Conservation (phyloP, 2,329 filamentous ascomycete species). For the Penicillium sumatraense region DNA sequence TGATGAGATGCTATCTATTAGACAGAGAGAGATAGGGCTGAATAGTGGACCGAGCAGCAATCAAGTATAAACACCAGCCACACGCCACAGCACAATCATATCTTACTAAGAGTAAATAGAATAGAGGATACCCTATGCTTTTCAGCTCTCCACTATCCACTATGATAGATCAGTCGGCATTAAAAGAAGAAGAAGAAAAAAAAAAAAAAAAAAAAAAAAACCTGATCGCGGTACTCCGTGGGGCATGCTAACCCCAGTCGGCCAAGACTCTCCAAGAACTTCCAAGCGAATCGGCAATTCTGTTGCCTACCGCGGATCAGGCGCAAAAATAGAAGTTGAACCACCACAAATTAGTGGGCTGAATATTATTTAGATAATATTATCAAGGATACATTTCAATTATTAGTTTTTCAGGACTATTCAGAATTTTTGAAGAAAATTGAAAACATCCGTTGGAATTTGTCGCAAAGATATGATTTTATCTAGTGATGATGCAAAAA, state of each 20-base stretch:
- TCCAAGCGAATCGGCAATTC: neutral
- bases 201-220: neutral
- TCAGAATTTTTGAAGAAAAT: no score
- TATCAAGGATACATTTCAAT: neutral
- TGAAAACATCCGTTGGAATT: no score
- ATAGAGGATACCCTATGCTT: no score
- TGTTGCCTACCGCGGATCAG: conserved; percentile 5
- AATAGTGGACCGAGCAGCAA: no score
- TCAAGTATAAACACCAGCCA: neutral
- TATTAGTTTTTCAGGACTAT: neutral
- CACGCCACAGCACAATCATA: no score
- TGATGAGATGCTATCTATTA: no score
- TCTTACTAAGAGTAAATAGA: no score
- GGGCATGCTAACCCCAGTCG: neutral
- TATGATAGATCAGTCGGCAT: neutral
- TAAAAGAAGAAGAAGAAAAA: no score
- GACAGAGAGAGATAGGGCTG: no score
- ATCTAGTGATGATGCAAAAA: no score
- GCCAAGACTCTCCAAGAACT: neutral
- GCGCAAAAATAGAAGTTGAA: conserved; percentile 5
- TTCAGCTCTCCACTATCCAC: no score
- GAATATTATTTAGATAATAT: neutral
- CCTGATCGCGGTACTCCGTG: neutral
- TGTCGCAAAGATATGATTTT: no score
- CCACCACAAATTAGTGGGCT: neutral